These are phyloP conservation scores for Cordyceps cicadae DNA, from an alignment of 2,329 filamentous ascomycete species.

Conservation along the genomic window DNA sequence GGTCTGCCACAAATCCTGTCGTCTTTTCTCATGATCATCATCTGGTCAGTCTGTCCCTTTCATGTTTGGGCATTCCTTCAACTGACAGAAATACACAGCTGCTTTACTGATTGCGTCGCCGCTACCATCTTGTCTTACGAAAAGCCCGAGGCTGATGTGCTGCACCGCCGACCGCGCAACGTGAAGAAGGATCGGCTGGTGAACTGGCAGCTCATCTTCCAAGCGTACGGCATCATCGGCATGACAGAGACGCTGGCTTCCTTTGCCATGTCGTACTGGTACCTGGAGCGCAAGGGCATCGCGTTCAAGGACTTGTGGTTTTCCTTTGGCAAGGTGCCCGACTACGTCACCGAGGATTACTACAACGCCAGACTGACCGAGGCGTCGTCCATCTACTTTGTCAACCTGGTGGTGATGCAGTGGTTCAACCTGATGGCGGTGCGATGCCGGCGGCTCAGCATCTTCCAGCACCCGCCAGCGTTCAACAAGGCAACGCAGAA, in stretches of 20 bases:
- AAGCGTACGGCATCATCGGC: slow-evolving; percentile 65
- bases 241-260: slow-evolving; percentile 51
- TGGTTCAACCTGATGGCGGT: slow-evolving; percentile 68
- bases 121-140: slow-evolving; percentile 70
- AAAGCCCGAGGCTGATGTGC: slow-evolving; percentile 65
- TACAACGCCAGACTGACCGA: slow-evolving; percentile 50
- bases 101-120: slow-evolving; percentile 69
- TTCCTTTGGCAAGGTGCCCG: slow-evolving; percentile 49
- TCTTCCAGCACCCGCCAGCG: slow-evolving; percentile 64
- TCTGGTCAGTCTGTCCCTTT: slow-evolving; percentile 35
- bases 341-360: slow-evolving; percentile 42
- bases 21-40: slow-evolving; percentile 64
- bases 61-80: not conserved
- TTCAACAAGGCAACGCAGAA: slow-evolving; percentile 61
- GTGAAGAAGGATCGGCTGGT: slow-evolving; percentile 64
- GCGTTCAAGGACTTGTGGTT: slow-evolving; percentile 61
- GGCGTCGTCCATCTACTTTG: slow-evolving; percentile 69
- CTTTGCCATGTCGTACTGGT: slow-evolving; percentile 61
- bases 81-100: slow-evolving; percentile 35
- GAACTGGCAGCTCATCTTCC: slow-evolving; percentile 62
- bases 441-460: slow-evolving; percentile 54
- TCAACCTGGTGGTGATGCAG: slow-evolving; percentile 75
- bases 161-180: slow-evolving; percentile 59
- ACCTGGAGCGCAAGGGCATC: slow-evolving; percentile 53
- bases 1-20: slow-evolving; percentile 66